These are phyloP conservation scores for Coniochaeta sp. DNA, from an alignment of 2,329 filamentous ascomycete species.

Conservation along the genomic window DNA sequence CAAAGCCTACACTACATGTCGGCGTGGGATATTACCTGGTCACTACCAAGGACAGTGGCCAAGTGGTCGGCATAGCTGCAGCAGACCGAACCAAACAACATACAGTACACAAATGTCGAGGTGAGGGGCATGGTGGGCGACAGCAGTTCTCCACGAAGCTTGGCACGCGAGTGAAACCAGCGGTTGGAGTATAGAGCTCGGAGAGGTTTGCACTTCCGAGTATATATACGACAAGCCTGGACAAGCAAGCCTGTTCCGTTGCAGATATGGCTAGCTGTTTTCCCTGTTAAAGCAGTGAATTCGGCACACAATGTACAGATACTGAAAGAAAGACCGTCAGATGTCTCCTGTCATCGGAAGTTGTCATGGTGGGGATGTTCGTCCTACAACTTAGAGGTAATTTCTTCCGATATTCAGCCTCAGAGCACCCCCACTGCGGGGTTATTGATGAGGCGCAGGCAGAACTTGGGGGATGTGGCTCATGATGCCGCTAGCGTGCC, in stretches of 20 bases:
- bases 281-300: no score
- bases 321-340: not conserved
- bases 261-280: no score
- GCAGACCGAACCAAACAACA: not conserved
- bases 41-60: not conserved
- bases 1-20: not conserved
- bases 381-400: no score
- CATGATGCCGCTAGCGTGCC: not conserved
- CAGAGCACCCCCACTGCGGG: not conserved
- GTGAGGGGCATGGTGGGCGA: not conserved
- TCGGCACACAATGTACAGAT: not conserved
- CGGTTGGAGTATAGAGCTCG: not conserved
- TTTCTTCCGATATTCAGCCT: not conserved
- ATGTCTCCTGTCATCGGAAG: not conserved
- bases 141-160: not conserved
- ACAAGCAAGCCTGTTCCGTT: no score
- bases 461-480: not conserved
- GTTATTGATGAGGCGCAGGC: not conserved
- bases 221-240: no score
- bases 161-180: not conserved
- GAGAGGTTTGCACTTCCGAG: no score
- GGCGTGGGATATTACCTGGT: not conserved
- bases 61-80: not conserved
- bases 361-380: not conserved
- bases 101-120: not conserved